Evolutionary conservation across 148 eudicot species (phyloP).

Genomic region (Rhododendron henanense): DNA sequence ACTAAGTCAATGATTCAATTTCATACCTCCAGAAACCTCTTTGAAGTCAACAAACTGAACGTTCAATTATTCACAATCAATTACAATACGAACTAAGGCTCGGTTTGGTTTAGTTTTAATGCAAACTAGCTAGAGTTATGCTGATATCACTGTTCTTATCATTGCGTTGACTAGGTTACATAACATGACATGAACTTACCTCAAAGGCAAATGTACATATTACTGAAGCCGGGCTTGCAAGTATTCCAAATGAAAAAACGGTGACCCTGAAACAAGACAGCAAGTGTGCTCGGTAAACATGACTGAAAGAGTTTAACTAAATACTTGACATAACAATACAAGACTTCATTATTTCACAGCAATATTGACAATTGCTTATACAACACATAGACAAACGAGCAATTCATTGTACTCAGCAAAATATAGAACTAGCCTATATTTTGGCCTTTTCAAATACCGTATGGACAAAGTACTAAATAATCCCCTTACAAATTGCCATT

Average conservation of each 20-base stretch:
- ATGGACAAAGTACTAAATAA: background rate
- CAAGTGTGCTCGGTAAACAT: conserved; percentile 1
- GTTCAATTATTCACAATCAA: background rate
- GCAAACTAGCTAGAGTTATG: background rate
- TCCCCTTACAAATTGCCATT: background rate
- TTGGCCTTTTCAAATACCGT: background rate
- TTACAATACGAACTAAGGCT: background rate
- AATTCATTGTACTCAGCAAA: background rate
- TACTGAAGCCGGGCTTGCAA: conserved; percentile 45
- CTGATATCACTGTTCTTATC: background rate
- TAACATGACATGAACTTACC: conserved; percentile 27
- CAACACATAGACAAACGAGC: background rate
- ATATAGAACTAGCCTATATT: background rate
- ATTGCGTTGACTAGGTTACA: background rate
- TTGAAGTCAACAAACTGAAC: background rate
- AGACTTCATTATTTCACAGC: conserved; percentile 7
- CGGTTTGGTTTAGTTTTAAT: background rate
- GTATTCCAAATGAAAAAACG: conserved; percentile 41
- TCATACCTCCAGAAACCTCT: background rate
- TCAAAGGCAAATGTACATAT: conserved; percentile 38
- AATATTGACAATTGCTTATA: background rate
- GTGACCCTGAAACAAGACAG: conserved; percentile 39
- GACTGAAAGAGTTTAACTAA: background rate
- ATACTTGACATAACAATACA: background rate
- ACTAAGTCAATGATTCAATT: background rate